phyloP scores from a whole-genome alignment of 2,329 filamentous ascomycete species.

The Trichoderma harzianum region DNA sequence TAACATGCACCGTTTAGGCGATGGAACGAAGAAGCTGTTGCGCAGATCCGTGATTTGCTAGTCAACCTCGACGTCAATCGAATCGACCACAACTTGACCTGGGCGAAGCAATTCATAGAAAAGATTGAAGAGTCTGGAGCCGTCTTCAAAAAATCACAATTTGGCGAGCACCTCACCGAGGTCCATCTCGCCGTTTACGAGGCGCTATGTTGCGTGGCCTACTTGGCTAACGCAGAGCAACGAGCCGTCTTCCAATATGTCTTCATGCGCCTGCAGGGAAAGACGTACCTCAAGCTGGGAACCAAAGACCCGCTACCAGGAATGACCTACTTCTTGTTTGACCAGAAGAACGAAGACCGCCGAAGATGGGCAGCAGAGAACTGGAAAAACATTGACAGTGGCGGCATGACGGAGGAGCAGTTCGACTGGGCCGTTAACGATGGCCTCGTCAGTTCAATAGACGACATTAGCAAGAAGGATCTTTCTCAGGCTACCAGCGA shows the following conservation, averaged over 20 bases:
- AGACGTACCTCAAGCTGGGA: slow-evolving; percentile 72
- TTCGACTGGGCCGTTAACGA: slow-evolving; percentile 87
- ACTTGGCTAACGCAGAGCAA: slow-evolving; percentile 58
- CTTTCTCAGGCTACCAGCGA: slow-evolving; percentile 32
- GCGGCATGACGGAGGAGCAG: slow-evolving; percentile 62
- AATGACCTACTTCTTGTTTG: slow-evolving; percentile 80
- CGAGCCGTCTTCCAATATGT: slow-evolving; percentile 70
- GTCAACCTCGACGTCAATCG: slow-evolving; percentile 59
- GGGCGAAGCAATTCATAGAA: slow-evolving; percentile 53
- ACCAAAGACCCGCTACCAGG: slow-evolving; percentile 73
- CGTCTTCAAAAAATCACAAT: slow-evolving; percentile 44
- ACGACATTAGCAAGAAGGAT: slow-evolving; percentile 54
- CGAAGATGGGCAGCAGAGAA: slow-evolving; percentile 39
- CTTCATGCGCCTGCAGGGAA: slow-evolving; percentile 70
- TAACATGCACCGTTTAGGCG: slow-evolving; percentile 30
- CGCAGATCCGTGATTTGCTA: slow-evolving; percentile 53
- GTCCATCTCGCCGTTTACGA: slow-evolving; percentile 83
- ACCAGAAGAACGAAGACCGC: slow-evolving; percentile 54
- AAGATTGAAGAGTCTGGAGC: slow-evolving; percentile 48
- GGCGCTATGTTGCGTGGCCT: slow-evolving; percentile 77
- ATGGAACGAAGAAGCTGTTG: slow-evolving; percentile 50
- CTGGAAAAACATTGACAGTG: slow-evolving; percentile 50
- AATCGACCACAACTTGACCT: slow-evolving; percentile 57
- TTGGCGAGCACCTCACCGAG: slow-evolving; percentile 48
- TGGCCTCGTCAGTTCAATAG: slow-evolving; percentile 64